Conservation (phyloP, 805 yeast genomes). For the Geotrichum ghanense region DNA sequence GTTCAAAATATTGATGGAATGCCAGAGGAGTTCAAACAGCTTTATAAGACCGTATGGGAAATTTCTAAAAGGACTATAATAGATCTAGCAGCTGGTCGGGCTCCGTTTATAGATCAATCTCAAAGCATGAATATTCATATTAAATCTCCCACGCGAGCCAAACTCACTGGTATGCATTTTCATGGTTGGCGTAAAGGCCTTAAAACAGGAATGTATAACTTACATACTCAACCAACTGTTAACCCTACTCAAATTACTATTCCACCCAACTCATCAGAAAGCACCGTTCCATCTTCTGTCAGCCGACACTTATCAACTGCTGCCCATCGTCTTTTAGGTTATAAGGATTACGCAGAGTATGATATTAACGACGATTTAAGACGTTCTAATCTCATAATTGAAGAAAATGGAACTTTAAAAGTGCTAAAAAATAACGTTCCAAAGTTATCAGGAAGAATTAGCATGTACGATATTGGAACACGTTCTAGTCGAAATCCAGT, state of each 20-base stretch:
- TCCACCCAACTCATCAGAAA: too few species aligned
- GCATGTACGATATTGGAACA: too few species aligned
- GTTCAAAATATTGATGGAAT: slow-evolving; percentile 63
- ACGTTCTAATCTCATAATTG: too few species aligned
- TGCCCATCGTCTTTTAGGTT: too few species aligned
- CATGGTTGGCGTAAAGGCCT: slow-evolving; percentile 98
- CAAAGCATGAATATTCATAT: slow-evolving; percentile 87
- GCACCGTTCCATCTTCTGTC: too few species aligned
- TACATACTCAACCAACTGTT: slow-evolving; percentile 88
- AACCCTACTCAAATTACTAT: slow-evolving; percentile 86
- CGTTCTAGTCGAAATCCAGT: too few species aligned
- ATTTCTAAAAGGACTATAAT: slow-evolving; percentile 74
- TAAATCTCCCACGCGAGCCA: slow-evolving; percentile 88
- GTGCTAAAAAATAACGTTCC: too few species aligned
- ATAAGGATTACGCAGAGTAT: too few species aligned
- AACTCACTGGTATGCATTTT: slow-evolving; percentile 94
- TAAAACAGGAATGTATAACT: slow-evolving; percentile 97
- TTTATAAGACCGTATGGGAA: slow-evolving; percentile 98
- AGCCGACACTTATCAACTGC: too few species aligned
- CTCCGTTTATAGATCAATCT: slow-evolving; percentile 72
- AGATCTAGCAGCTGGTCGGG: slow-evolving; percentile 79
- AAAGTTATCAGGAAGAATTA: too few species aligned
- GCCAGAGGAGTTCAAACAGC: slow-evolving; percentile 59
- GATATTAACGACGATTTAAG: too few species aligned
- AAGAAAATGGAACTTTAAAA: too few species aligned